Base-by-base conservation (phyloP, 371 early-diverging fungal genomes). In the Mucor sp. region DNA sequence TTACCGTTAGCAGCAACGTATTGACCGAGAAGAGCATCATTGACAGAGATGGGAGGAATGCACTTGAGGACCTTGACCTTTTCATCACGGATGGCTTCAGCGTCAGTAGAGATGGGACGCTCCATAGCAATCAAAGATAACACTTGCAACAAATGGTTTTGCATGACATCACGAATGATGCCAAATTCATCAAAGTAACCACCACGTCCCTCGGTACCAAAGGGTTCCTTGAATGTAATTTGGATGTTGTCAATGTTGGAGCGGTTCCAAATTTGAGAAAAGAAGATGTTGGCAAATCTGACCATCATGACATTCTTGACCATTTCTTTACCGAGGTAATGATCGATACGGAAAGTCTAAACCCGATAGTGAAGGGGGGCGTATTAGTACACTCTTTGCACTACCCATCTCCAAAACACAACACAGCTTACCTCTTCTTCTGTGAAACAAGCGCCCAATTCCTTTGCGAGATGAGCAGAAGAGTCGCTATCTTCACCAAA, bases 141-240 rank as follows among this genome's bases (percentile, higher is more conserved):
- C 23, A 96, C 87, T 72, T 97, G 98, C 47, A 97, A 79, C 63
- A 98, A 71, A 78, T 99, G 55, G 85, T 99, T 99, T 85, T 99
- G 99, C 92, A 99, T 96, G 32, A 99, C 98, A 76, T 99, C 99
- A 66, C 99, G 95, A 67, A 99, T 96, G 59, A 98, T 97, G 39
- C 99, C 99, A 77, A 93, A 97, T 78, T 97, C 94, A 79, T 99
- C 99, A 90, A 99, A 99, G 87, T 99, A 99, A 12, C 97, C 96
- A 53, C 99, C 98, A 41, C 99, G 93, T 32, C 99, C 99, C 74
- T 98, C 95, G 9, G 97, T 98, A 21, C 99, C 99, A 79, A 99
- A 90, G 67, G 89, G 90, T 75, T 99, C 99, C 78, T 98, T 99
- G 82, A 99, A 99, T 0, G 96, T 95, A 77, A 97, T 97, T 78